phyloP scores from a whole-genome alignment of 192 early-diverging fungal genomes.

The Nowakowskiella sp. region DNA sequence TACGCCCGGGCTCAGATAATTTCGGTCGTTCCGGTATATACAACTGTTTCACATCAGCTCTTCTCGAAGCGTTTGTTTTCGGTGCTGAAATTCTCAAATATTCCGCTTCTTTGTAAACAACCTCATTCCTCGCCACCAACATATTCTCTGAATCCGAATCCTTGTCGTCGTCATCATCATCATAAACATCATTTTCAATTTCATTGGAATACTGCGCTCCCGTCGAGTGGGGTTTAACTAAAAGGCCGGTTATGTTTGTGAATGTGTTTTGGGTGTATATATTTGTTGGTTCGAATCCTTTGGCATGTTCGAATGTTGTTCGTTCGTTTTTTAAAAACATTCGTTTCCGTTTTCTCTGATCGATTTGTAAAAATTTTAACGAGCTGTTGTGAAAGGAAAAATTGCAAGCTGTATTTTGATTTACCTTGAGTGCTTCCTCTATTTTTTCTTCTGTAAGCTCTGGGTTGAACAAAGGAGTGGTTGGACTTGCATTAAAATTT shows the following conservation, averaged over 20 bases:
- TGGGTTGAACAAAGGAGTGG: neutral
- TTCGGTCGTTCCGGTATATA: too few relatives aligned
- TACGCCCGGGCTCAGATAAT: too few relatives aligned
- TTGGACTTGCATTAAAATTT: neutral
- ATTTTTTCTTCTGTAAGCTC: neutral
- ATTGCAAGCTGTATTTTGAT: too few relatives aligned
- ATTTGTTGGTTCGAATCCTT: neutral
- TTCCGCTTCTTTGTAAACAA: too few relatives aligned
- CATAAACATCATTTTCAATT: neutral
- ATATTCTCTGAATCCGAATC: neutral
- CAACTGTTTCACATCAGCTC: too few relatives aligned
- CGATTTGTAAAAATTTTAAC: slow-evolving; percentile 1
- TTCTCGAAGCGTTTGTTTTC: too few relatives aligned
- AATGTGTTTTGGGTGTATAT: neutral
- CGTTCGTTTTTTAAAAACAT: slow-evolving; percentile 4
- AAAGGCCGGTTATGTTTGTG: too few relatives aligned
- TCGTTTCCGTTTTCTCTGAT: neutral
- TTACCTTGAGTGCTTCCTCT: neutral
- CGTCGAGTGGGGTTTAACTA: neutral
- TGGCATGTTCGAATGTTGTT: neutral
- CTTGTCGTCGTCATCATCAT: neutral
- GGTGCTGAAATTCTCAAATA: too few relatives aligned
- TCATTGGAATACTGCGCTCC: neutral
- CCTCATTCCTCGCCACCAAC: neutral
- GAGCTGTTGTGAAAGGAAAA: neutral